A percentile compares a stretch with the other conserved stretches of the same genome.
These are phyloP conservation scores for Arachnopeziza araneosa DNA, from an alignment of 2,329 filamentous ascomycete species.

Conservation along the genomic window DNA sequence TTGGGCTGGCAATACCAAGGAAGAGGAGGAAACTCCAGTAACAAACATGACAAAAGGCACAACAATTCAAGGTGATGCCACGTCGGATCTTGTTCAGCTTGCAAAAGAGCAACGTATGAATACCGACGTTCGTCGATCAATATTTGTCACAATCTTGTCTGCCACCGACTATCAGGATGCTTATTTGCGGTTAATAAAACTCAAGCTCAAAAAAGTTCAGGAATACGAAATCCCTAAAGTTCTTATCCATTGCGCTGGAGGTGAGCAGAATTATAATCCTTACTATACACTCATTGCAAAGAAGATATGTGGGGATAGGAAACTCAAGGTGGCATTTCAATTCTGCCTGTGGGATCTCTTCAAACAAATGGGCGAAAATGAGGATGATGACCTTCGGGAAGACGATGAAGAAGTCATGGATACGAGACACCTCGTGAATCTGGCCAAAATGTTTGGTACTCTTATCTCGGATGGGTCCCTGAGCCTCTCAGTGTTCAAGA, in stretches of 20 bases:
- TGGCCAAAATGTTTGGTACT: constrained; percentile 60
- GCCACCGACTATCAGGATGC: constrained; percentile 81
- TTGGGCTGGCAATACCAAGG: constrained; percentile 50
- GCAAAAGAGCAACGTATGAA: constrained; percentile 33
- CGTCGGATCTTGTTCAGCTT: constrained; percentile 30
- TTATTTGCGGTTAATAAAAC: constrained; percentile 69
- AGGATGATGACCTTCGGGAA: constrained; percentile 57
- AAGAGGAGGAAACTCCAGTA: constrained; percentile 22
- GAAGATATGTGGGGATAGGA: constrained; percentile 68
- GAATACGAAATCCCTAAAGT: constrained; percentile 83
- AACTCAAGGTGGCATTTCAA: constrained; percentile 78
- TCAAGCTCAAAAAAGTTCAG: constrained; percentile 80
- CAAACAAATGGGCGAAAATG: constrained; percentile 73
- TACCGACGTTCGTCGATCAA: constrained; percentile 48
- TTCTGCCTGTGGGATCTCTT: constrained; percentile 84
- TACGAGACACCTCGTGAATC: constrained; percentile 57
- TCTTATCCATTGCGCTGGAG: constrained; percentile 78
- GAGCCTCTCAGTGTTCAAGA: constrained; percentile 56
- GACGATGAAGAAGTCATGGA: constrained; percentile 42
- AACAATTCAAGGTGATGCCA: constrained; percentile 29
- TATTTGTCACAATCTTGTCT: constrained; percentile 87
- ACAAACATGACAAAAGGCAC: neutral
- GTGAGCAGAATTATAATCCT: constrained; percentile 80
- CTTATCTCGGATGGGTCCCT: constrained; percentile 56
- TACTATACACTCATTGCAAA: constrained; percentile 87